A percentile compares a stretch with the other conserved stretches of the same genome.
These are phyloP conservation scores for Ustilago cynodontis DNA, from an alignment of 1,284 basidiomycete species.

Conservation along the genomic window DNA sequence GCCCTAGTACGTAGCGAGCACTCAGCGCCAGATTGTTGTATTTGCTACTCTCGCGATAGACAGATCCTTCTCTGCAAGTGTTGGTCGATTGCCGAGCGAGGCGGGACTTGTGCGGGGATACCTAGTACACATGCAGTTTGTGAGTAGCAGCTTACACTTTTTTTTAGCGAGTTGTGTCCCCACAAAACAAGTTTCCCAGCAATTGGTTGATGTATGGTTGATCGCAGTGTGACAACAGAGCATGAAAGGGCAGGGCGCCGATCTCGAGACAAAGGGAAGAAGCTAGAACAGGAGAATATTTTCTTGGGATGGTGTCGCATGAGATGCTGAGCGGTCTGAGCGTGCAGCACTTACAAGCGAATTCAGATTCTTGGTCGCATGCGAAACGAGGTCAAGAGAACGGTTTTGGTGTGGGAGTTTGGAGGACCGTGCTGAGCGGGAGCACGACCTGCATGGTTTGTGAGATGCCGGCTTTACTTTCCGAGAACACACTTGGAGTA, in stretches of 20 bases:
- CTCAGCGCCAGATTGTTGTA: no score
- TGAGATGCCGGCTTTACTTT: constrained; percentile 7
- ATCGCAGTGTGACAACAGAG: neutral
- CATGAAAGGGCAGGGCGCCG: neutral
- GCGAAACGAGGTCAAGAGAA: neutral
- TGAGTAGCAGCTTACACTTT: neutral
- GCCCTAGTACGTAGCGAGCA: no score
- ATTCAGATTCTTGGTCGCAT: neutral
- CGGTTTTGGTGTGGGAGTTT: neutral
- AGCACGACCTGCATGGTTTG: neutral
- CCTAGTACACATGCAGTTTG: no score
- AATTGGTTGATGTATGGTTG: neutral
- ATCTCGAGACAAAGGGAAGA: neutral
- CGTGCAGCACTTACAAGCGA: neutral
- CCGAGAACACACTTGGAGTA: constrained; percentile 45
- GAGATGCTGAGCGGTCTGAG: constrained; percentile 1
- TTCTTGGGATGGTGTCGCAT: neutral
- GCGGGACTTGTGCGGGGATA: no score
- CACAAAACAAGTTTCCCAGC: neutral
- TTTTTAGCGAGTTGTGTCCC: no score
- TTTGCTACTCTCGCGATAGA: no score
- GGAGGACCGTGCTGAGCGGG: constrained; percentile 1
- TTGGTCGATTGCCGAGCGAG: no score
- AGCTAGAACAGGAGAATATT: neutral
- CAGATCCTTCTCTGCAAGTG: no score